Base-by-base conservation (phyloP, 1,284 basidiomycete genomes). In the Xanthoconium separans region DNA sequence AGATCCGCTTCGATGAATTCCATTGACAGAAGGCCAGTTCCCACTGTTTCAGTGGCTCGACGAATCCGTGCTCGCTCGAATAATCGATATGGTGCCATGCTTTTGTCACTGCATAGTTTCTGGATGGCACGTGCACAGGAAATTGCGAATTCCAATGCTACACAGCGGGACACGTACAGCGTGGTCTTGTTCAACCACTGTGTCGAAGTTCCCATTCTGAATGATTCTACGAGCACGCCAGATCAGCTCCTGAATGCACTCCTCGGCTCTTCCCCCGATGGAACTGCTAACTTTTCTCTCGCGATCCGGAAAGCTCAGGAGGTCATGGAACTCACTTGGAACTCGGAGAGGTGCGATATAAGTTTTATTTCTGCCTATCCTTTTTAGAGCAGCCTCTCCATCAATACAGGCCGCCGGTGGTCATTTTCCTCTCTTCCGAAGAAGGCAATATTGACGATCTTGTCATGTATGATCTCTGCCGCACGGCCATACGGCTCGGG, bases 361-460 rank as follows among this genome's bases (percentile, higher is more conserved):
- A 4, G 20, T 1, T 20, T 11, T 8, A 22, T 15, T n/a, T 20
- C n/a, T n/a, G n/a, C n/a, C n/a, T n/a, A n/a, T 39, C n/a, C 13
- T n/a, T n/a, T n/a, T n/a, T n/a, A 58, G 12, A 16, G 1, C 12
- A 20, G 34, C 49, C 15, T 33, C 24, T 9, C 24, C 3, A 11
- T 18, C 13, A 50, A 13, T 15, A 16, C 24, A 85, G 84, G 51
- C 64, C 71, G 0, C 84, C 84, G 0, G 76, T 86, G n/a, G 67
- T 85, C 18, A 76, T 86, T 30, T 85, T 85, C 65, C 70, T 86
- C 15, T 85, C 84, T 0, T 83, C 84, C 53, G 84, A 84, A 0
- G 77, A 82, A 65, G 77, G 77, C 50, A 34, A 44, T 2, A 70
- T 80, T 18, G 53, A 53, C 0, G 79, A 84, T 50, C 20, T 63